phyloP scores from a whole-genome alignment of 2,329 filamentous ascomycete genomes.

The Dactylellina leptospora region DNA sequence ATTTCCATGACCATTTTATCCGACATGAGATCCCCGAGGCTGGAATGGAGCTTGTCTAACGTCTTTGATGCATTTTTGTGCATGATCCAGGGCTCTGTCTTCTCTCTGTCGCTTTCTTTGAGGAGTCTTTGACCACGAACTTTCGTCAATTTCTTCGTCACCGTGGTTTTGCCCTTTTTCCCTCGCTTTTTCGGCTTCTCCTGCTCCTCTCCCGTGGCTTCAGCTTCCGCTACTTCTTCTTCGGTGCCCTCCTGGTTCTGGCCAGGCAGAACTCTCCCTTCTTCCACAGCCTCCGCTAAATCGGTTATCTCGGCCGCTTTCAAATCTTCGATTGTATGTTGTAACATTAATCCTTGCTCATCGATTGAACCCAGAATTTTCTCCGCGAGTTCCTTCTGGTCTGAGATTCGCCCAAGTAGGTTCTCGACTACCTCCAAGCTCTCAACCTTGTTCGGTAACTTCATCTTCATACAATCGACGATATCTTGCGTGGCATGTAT shows the following conservation, averaged over 20 bases:
- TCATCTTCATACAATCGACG: constrained; percentile 62
- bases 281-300: constrained; percentile 76
- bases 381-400: constrained; percentile 73
- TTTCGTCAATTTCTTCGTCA: constrained; percentile 57
- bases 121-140: constrained; percentile 66
- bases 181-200: constrained; percentile 59
- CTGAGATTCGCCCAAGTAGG: constrained; percentile 69
- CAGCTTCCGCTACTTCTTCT: background rate
- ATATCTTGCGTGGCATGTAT: constrained; percentile 78
- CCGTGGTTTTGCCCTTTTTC: constrained; percentile 1
- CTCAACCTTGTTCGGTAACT: constrained; percentile 56
- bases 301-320: constrained; percentile 75
- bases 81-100: constrained; percentile 72
- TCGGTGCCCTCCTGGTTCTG: background rate
- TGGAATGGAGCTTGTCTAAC: constrained; percentile 73
- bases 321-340: constrained; percentile 78
- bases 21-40: constrained; percentile 73
- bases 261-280: constrained; percentile 69
- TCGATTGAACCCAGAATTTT: constrained; percentile 83
- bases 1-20: constrained; percentile 64
- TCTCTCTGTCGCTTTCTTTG: constrained; percentile 64
- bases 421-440: constrained; percentile 59
- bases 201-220: constrained; percentile 60
- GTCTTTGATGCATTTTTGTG: constrained; percentile 67
- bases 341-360: constrained; percentile 84